phyloP scores from a whole-genome alignment of 2,329 filamentous ascomycete genomes.

The Aurifilum marmelostoma region DNA sequence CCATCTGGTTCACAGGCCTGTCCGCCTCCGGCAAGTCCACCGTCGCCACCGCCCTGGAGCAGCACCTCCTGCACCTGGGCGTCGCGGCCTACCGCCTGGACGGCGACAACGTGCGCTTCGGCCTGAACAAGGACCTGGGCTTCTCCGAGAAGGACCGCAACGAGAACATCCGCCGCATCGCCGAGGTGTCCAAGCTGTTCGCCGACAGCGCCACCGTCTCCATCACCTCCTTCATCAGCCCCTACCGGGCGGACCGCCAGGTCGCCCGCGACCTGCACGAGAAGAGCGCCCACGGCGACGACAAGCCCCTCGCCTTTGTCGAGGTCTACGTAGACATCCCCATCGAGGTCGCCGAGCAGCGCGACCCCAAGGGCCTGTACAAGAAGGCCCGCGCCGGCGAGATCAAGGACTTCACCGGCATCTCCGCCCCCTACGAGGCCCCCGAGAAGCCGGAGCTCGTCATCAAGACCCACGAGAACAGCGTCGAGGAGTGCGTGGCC shows the following conservation, averaged over 20 bases:
- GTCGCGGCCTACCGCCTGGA: slow-evolving; percentile 90
- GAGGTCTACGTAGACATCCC: slow-evolving; percentile 94
- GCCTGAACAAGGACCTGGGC: slow-evolving; percentile 95
- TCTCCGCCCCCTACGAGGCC: slow-evolving; percentile 92
- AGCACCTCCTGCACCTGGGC: slow-evolving; percentile 87
- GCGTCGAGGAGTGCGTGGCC: slow-evolving; percentile 84
- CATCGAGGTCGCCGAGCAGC: slow-evolving; percentile 87
- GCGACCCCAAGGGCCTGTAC: slow-evolving; percentile 96
- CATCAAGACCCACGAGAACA: slow-evolving; percentile 79
- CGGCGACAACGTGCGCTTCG: slow-evolving; percentile 98
- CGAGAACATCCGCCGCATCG: slow-evolving; percentile 97
- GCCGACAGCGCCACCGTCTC: slow-evolving; percentile 86
- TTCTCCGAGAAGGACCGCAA: slow-evolving; percentile 92
- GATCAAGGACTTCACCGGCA: slow-evolving; percentile 97
- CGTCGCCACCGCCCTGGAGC: slow-evolving; percentile 93
- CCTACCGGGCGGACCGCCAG: slow-evolving; percentile 85
- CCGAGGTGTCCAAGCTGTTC: slow-evolving; percentile 96
- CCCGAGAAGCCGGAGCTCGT: slow-evolving; percentile 85
- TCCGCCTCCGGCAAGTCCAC: slow-evolving; percentile 97
- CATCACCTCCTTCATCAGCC: slow-evolving; percentile 95
- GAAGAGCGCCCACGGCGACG: slow-evolving; percentile 56
- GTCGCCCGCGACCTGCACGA: slow-evolving; percentile 81
- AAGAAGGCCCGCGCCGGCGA: slow-evolving; percentile 93
- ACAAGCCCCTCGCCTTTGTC: slow-evolving; percentile 81
- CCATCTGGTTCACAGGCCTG: slow-evolving; percentile 97